Conservation (phyloP, 306 rosid species). For the Trifolium pratense region DNA sequence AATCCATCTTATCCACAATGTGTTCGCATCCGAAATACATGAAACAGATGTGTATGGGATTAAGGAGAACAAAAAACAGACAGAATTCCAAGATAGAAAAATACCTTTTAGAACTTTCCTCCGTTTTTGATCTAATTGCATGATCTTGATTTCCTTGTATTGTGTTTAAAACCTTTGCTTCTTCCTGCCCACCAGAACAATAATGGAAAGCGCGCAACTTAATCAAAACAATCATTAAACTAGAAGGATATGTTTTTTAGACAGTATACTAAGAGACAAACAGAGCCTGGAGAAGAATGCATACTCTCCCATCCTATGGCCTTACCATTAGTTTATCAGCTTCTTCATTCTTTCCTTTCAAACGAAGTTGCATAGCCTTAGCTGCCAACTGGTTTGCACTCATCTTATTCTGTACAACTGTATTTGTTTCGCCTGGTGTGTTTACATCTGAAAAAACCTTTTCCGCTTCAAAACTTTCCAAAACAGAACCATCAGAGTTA, state of each 20-base stretch:
- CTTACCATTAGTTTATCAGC: slow-evolving; percentile 82
- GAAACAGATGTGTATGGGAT: not conserved
- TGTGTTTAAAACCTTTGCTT: slow-evolving; percentile 64
- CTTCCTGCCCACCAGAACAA: slow-evolving; percentile 59
- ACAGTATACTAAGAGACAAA: slow-evolving; percentile 16
- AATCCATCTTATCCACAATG: slow-evolving; percentile 31
- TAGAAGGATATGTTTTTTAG: slow-evolving; percentile 18
- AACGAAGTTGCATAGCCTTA: slow-evolving; percentile 90
- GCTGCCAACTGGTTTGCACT: slow-evolving; percentile 96
- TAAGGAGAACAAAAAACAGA: not conserved
- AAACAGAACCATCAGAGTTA: slow-evolving; percentile 46
- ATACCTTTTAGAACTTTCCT: slow-evolving; percentile 67
- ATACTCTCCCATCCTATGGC: slow-evolving; percentile 24
- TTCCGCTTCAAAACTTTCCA: slow-evolving; percentile 48
- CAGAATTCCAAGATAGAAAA: slow-evolving; percentile 19
- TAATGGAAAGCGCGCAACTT: not conserved
- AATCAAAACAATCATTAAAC: slow-evolving; percentile 38
- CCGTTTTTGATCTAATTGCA: slow-evolving; percentile 46
- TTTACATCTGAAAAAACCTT: slow-evolving; percentile 42
- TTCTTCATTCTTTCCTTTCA: slow-evolving; percentile 92
- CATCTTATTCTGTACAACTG: slow-evolving; percentile 49
- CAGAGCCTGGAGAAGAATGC: not conserved
- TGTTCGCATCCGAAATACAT: slow-evolving; percentile 29
- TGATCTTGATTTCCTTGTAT: slow-evolving; percentile 50
- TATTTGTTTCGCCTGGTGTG: slow-evolving; percentile 45